Evolutionary conservation across 768 basidiomycete species (phyloP).

Genomic region (Filobasidium floriforme): DNA sequence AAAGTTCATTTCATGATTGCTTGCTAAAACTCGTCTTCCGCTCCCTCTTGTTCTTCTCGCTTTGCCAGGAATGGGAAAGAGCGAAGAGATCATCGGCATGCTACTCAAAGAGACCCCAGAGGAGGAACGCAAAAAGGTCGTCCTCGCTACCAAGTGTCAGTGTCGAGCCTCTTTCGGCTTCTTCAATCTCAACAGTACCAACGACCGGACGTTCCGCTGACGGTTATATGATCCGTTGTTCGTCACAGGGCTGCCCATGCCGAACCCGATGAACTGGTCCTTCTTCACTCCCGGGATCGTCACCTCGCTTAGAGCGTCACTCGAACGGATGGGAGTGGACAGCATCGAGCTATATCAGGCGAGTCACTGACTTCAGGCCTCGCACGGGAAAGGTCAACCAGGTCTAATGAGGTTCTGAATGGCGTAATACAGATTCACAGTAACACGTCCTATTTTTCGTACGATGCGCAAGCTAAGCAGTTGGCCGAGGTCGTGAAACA

Average conservation of each 20-base stretch:
- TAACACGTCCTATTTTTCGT: constrained; percentile 27
- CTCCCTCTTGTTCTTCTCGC: too few species aligned
- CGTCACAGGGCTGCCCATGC: constrained; percentile 27
- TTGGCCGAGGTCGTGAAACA: constrained; percentile 38
- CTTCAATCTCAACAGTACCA: too few species aligned
- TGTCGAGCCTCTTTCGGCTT: not conserved
- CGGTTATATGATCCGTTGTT: not conserved
- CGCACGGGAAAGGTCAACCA: not conserved
- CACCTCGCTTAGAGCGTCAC: constrained; percentile 25
- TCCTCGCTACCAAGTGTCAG: constrained; percentile 43
- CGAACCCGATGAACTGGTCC: constrained; percentile 30
- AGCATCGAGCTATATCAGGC: constrained; percentile 38
- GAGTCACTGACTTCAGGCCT: not conserved
- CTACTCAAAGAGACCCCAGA: constrained; percentile 35
- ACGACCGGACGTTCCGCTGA: too few species aligned
- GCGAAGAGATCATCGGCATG: constrained; percentile 38
- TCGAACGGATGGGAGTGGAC: constrained; percentile 35
- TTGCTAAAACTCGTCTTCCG: not conserved
- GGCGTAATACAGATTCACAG: constrained; percentile 28
- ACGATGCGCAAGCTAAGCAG: constrained; percentile 32
- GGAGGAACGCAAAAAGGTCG: constrained; percentile 33
- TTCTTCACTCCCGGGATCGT: constrained; percentile 39
- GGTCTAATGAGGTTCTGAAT: not conserved
- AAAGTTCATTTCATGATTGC: not conserved
- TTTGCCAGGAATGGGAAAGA: constrained; percentile 27